Evolutionary conservation across 192 early-diverging fungal genomes (phyloP).

Genomic region (Linnemannia zychae): DNA sequence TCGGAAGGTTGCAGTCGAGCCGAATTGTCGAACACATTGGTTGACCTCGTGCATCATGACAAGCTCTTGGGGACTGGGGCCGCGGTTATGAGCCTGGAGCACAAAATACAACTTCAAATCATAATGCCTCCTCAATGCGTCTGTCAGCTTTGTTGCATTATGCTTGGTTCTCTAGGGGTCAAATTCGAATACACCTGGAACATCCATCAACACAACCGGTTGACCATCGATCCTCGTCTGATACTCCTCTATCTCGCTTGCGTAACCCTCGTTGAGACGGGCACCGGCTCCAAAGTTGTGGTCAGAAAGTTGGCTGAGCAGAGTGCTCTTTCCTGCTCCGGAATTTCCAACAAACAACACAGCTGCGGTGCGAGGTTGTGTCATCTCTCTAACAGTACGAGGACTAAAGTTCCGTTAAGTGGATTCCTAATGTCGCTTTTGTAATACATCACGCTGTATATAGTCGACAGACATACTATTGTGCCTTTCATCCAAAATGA

Average conservation of each 20-base stretch:
- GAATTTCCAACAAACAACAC: constrained; percentile 21
- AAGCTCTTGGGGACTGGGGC: not conserved
- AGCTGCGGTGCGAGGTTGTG: no score
- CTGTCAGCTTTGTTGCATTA: not conserved
- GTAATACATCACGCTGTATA: no score
- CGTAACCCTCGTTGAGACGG: not conserved
- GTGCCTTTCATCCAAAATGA: no score
- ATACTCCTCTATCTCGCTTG: not conserved
- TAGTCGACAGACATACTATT: no score
- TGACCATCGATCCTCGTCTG: no score
- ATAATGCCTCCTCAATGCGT: constrained; percentile 7
- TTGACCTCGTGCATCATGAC: constrained; percentile 16
- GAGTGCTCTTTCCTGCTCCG: constrained; percentile 17
- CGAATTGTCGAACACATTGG: not conserved
- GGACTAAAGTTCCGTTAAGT: no score
- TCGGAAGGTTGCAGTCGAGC: not conserved
- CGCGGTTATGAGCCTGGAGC: constrained; percentile 4
- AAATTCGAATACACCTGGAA: constrained; percentile 21
- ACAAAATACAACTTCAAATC: constrained; percentile 27
- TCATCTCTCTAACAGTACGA: no score
- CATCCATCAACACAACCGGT: constrained; percentile 3
- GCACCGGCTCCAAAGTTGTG: constrained; percentile 6
- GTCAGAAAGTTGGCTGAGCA: constrained; percentile 25
- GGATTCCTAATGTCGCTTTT: no score
- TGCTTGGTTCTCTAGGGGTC: not conserved